phyloP scores from a whole-genome alignment of 2,329 filamentous ascomycete genomes.

The Monosporascus sp. region DNA sequence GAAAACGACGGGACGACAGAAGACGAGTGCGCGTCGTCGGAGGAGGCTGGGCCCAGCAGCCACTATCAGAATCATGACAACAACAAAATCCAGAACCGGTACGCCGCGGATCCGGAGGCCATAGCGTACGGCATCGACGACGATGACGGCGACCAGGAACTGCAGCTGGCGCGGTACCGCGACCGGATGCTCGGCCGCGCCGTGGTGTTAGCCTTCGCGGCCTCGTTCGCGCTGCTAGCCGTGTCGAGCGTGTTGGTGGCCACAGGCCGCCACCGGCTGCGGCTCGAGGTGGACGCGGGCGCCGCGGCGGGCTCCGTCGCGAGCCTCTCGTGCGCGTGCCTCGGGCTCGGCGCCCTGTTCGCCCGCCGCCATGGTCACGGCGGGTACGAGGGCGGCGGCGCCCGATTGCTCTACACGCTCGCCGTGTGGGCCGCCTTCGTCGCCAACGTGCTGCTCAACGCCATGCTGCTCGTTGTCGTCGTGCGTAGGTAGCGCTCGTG shows the following conservation, averaged over 20 bases:
- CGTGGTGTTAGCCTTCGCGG: conserved; percentile 49
- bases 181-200: conserved; percentile 52
- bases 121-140: conserved; percentile 33
- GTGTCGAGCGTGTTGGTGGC: conserved; percentile 61
- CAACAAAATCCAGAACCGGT: too few relatives aligned
- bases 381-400: conserved; percentile 2
- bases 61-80: conserved; percentile 37
- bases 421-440: conserved; percentile 39
- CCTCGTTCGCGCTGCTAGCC: conserved; percentile 57
- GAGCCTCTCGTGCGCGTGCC: conserved; percentile 59
- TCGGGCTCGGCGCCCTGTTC: conserved; percentile 54
- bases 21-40: conserved; percentile 48
- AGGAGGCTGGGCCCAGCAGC: conserved; percentile 27
- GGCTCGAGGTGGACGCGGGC: conserved; percentile 68
- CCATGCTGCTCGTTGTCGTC: conserved; percentile 47
- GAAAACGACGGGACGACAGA: conserved; percentile 26
- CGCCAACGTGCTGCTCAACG: conserved; percentile 43
- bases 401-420: conserved; percentile 38
- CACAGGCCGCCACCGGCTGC: conserved; percentile 63
- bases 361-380: conserved; percentile 37
- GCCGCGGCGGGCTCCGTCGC: conserved; percentile 64
- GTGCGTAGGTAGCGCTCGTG: conserved; percentile 28
- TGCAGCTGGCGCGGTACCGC: conserved; percentile 43
- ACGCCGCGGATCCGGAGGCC: too few relatives aligned
- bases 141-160: conserved; percentile 44